These are phyloP conservation scores for Phytophthora lateralis DNA, from an alignment of 352 stramenopile species.

Conservation along the genomic window DNA sequence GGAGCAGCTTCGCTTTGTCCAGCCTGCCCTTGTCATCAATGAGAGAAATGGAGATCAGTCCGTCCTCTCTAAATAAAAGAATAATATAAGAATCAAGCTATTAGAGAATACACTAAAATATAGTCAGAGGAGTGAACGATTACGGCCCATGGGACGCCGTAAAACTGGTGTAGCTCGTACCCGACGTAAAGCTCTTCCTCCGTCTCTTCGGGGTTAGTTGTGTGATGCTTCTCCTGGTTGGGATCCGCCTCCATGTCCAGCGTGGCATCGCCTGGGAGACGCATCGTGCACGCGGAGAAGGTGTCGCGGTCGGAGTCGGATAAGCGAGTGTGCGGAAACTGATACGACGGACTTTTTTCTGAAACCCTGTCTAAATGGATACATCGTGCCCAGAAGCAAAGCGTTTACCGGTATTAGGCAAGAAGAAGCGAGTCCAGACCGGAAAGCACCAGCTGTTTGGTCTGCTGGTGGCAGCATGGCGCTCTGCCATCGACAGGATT, in stretches of 20 bases:
- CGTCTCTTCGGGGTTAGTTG: conserved; percentile 21
- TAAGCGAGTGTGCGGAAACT: conserved; percentile 14
- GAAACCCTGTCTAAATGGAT: neutral
- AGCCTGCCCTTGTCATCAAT: conserved; percentile 61
- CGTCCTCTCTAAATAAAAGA: conserved; percentile 53
- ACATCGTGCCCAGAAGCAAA: too few species aligned
- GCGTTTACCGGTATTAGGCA: too few species aligned
- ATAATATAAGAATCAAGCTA: conserved; percentile 2
- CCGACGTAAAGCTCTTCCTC: conserved; percentile 73
- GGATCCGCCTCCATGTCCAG: conserved; percentile 20
- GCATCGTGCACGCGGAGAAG: conserved; percentile 13
- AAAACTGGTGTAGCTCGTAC: conserved; percentile 36
- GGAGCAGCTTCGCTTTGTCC: conserved; percentile 45
- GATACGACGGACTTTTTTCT: conserved; percentile 20
- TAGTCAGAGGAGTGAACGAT: conserved; percentile 14
- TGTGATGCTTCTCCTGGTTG: conserved; percentile 30
- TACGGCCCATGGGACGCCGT: conserved; percentile 14
- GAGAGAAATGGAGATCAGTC: conserved; percentile 43
- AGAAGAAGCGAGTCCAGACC: conserved; percentile 1
- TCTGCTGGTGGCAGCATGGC: neutral
- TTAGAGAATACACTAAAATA: conserved; percentile 5
- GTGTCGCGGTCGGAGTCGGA: neutral
- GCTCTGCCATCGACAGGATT: conserved; percentile 3
- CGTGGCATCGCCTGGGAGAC: conserved; percentile 6
- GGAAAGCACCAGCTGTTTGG: conserved; percentile 1